These are phyloP conservation scores for Tulasnella sp. DNA, from an alignment of 768 basidiomycete genomes.

Conservation along the genomic window DNA sequence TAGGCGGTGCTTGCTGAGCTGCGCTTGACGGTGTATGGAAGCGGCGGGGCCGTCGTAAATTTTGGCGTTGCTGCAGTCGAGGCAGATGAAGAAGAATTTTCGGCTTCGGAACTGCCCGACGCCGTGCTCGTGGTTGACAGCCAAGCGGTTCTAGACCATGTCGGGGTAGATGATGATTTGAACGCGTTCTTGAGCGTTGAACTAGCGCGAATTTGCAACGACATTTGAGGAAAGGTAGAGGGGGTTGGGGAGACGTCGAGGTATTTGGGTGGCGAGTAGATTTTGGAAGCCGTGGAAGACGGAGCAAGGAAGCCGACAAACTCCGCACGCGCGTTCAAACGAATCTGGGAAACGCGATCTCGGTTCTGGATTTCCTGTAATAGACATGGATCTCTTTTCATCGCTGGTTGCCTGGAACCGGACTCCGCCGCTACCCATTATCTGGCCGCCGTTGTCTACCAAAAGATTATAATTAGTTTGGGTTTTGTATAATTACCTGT, in stretches of 20 bases:
- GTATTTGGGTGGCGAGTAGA: background rate
- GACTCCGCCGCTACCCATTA: background rate
- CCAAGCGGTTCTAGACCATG: background rate
- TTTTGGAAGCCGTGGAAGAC: conserved; percentile 1
- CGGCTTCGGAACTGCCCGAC: background rate
- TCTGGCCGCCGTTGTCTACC: background rate
- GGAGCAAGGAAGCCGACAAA: background rate
- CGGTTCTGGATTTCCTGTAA: background rate
- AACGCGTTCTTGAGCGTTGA: background rate
- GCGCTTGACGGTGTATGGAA: conserved; percentile 1
- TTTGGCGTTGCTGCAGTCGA: background rate
- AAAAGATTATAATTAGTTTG: too few species aligned
- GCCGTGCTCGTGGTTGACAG: background rate
- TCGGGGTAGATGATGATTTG: background rate
- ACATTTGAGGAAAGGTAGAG: background rate
- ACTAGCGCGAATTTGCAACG: background rate
- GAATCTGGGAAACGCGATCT: background rate
- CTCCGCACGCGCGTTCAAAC: background rate
- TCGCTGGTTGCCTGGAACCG: background rate
- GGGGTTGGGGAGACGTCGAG: background rate
- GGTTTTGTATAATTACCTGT: background rate
- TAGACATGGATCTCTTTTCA: background rate
- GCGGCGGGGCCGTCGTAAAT: background rate
- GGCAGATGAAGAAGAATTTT: background rate
- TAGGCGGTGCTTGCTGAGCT: conserved; percentile 3